A percentile compares a stretch with the other conserved stretches of the same genome.
Conservation (phyloP, 2,329 filamentous ascomycete species). For the Sarocladium brachiariae region DNA sequence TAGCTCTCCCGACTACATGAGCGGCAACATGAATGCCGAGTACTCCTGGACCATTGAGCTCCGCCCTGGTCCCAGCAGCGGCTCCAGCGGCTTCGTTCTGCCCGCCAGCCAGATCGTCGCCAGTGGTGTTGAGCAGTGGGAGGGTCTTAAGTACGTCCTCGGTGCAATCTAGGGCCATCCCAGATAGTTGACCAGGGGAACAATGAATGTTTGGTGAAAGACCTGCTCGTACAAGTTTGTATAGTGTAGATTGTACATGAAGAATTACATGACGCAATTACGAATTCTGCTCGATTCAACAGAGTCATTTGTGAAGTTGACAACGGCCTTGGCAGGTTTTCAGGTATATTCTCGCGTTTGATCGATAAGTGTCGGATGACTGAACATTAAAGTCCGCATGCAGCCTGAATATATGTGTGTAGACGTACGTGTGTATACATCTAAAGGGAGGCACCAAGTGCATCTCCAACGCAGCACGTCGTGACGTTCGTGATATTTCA, state of each 20-base stretch:
- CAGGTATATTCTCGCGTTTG: no score
- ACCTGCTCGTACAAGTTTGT: no score
- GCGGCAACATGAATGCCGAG: slow-evolving; percentile 17
- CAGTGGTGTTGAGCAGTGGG: slow-evolving; percentile 27
- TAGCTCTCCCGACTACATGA: slow-evolving; percentile 17
- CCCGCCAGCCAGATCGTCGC: slow-evolving; percentile 27
- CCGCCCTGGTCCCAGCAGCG: slow-evolving; percentile 12
- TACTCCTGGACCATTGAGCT: slow-evolving; percentile 31
- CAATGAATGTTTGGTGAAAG: neutral
- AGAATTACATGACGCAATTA: no score
- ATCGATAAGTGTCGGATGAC: no score
- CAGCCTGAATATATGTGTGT: no score
- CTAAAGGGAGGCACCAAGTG: no score
- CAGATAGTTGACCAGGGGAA: no score
- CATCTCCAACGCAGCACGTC: no score
- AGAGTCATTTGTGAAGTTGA: neutral
- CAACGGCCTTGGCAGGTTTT: neutral
- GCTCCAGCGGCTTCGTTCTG: slow-evolving; percentile 25
- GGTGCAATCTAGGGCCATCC: neutral
- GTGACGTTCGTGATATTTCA: neutral
- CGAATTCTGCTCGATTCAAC: no score
- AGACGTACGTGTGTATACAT: no score
- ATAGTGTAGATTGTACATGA: neutral
- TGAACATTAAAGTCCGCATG: no score
- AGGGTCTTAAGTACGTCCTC: slow-evolving; percentile 18